Conservation (phyloP, 2,329 filamentous ascomycete species). For the Diaporthe capsici region DNA sequence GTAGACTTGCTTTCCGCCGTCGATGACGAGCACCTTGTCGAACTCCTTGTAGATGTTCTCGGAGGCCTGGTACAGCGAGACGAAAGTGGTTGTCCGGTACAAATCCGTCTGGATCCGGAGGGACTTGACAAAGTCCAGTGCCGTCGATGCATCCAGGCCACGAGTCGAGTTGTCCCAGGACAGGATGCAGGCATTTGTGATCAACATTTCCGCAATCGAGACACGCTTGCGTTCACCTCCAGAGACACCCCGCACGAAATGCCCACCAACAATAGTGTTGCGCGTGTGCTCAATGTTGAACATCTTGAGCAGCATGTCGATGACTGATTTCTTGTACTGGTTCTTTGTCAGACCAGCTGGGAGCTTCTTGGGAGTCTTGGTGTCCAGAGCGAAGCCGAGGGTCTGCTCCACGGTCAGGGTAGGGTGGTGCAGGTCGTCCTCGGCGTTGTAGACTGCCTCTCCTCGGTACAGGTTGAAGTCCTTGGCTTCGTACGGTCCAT, state of each 20-base stretch:
- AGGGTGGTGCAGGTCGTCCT: constrained; percentile 88
- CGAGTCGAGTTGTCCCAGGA: constrained; percentile 80
- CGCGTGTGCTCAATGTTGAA: constrained; percentile 94
- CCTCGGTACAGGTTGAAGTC: constrained; percentile 84
- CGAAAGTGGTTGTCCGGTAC: constrained; percentile 86
- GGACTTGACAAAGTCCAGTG: constrained; percentile 69
- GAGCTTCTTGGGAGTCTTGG: constrained; percentile 86
- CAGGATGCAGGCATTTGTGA: constrained; percentile 78
- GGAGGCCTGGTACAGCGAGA: constrained; percentile 88
- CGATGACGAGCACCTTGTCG: constrained; percentile 88
- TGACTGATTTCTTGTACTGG: constrained; percentile 83
- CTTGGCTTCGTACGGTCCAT: constrained; percentile 79
- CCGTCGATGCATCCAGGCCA: constrained; percentile 69
- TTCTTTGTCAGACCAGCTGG: constrained; percentile 79
- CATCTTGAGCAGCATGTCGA: constrained; percentile 85
- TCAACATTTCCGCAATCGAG: constrained; percentile 86
- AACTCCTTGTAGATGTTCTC: constrained; percentile 86
- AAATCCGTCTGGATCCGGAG: constrained; percentile 86
- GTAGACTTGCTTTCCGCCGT: constrained; percentile 81
- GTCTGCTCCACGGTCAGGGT: constrained; percentile 92
- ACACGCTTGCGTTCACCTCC: constrained; percentile 86
- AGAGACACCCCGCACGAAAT: constrained; percentile 83
- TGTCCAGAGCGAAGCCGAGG: constrained; percentile 85
- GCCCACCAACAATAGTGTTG: constrained; percentile 87
- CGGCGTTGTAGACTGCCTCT: constrained; percentile 88